Evolutionary conservation across 768 basidiomycete genomes (phyloP), one percentile per base, ranked within the genome.

Genomic region (Pleurotus tuber-regium): DNA sequence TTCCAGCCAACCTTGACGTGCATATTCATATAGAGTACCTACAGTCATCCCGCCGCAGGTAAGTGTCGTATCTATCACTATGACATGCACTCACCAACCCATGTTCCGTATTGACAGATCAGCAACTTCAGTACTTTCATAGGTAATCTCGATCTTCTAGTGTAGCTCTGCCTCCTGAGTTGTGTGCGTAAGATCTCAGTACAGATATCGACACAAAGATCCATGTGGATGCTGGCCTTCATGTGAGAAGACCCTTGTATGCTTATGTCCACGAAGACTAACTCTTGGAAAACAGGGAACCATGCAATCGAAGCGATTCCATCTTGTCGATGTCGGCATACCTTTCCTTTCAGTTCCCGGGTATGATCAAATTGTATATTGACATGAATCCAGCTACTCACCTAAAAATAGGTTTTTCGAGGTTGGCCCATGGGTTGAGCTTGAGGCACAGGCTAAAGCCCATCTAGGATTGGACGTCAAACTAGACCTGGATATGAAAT

Each of bases 371-470:
- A 14, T 31, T 30, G 1, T 31, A n/a, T 31, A 14, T 2, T 30
- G 16, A 11, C n/a, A 14, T 30, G n/a, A 25, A 42, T 42, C 26
- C 23, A 23, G n/a, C 30, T 43, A 23, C n/a, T 18, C 3, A 10
- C 33, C 33, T 35, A 70, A 72, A 4, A 65, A n/a, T n/a, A n/a
- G n/a, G n/a, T n/a, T 77, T 53, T 59, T 77, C 14, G 64, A 59
- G 12, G 33, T 77, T 29, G 75, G 72, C 6, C 72, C 75, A 4
- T 62, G 63, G 1, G 73, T 74, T 63, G 55, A 67, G 29, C 57
- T 75, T 40, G 53, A 62, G 12, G 72, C 57, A 1, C 55, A 64
- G 43, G 63, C 59, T 1, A 53, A 26, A 0, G 66, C 65, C 0
- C 53, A 33, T 18, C 52, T 75, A n/a, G 70, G 68, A 25, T 52